Percentiles rank a stretch among this genome's conserved stretches.
These are phyloP conservation scores for Draba incana DNA, from an alignment of 345 rosid genomes.

Conservation along the genomic window DNA sequence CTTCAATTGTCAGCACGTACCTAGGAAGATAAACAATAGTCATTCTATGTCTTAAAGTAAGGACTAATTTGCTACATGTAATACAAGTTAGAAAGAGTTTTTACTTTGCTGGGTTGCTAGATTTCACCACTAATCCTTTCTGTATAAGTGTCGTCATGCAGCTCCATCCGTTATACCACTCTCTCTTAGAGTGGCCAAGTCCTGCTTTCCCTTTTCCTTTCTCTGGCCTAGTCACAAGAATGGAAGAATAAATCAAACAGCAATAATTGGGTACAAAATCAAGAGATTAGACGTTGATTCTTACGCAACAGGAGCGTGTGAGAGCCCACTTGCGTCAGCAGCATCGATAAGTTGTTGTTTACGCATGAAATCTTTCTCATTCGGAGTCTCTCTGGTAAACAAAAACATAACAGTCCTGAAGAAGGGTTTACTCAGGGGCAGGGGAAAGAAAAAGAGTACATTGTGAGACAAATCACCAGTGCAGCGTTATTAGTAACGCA, in stretches of 20 bases:
- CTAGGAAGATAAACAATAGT: slow-evolving; percentile 35
- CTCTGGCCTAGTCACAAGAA: slow-evolving; percentile 64
- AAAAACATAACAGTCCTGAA: slow-evolving; percentile 16
- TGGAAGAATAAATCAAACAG: slow-evolving; percentile 13
- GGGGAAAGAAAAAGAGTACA: slow-evolving; percentile 11
- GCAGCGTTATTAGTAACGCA: slow-evolving; percentile 74
- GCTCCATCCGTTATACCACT: slow-evolving; percentile 95
- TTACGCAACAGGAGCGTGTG: slow-evolving; percentile 72
- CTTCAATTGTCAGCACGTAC: slow-evolving; percentile 87
- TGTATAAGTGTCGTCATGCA: slow-evolving; percentile 81
- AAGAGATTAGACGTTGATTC: slow-evolving; percentile 30
- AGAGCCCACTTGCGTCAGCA: slow-evolving; percentile 94
- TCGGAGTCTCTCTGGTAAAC: slow-evolving; percentile 55
- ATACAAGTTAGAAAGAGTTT: slow-evolving; percentile 16
- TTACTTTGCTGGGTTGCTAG: slow-evolving; percentile 95
- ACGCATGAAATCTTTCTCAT: slow-evolving; percentile 73
- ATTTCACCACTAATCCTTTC: slow-evolving; percentile 86
- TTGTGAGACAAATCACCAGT: slow-evolving; percentile 52
- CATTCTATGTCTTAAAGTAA: neutral
- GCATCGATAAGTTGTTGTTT: slow-evolving; percentile 92
- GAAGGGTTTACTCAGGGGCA: slow-evolving; percentile 20
- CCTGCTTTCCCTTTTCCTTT: slow-evolving; percentile 74
- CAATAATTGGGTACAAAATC: slow-evolving; percentile 5
- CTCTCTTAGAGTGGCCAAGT: slow-evolving; percentile 74
- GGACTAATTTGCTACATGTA: neutral